Evolutionary conservation across 495 filamentous ascomycete species (phyloP).

Genomic region (Aspergillus saccharolyticus): DNA sequence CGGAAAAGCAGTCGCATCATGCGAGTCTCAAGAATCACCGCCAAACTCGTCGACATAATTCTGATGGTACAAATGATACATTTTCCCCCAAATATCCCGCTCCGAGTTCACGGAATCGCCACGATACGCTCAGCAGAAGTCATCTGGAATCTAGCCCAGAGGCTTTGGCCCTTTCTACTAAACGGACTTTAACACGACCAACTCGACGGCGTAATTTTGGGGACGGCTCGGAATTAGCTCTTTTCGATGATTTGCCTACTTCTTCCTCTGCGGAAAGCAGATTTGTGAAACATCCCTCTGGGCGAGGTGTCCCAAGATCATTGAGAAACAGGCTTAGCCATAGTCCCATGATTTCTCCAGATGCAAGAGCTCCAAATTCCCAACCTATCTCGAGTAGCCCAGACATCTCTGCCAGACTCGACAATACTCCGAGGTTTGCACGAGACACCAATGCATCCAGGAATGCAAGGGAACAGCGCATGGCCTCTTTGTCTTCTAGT

Average conservation of each 20-base stretch:
- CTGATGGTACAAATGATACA: slow-evolving; percentile 54
- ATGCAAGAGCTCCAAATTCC: slow-evolving; percentile 50
- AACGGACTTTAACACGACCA: slow-evolving; percentile 68
- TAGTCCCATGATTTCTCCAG: slow-evolving; percentile 34
- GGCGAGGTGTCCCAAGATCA: slow-evolving; percentile 62
- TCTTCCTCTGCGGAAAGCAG: slow-evolving; percentile 74
- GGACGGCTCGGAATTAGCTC: slow-evolving; percentile 85
- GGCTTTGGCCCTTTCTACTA: slow-evolving; percentile 43
- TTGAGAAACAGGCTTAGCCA: slow-evolving; percentile 58
- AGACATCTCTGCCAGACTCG: slow-evolving; percentile 37
- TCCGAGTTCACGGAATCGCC: slow-evolving; percentile 45
- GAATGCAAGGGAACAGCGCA: slow-evolving; percentile 81
- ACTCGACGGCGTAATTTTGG: slow-evolving; percentile 74
- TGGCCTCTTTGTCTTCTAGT: slow-evolving; percentile 46
- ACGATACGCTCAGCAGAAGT: slow-evolving; percentile 40
- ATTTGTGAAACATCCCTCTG: slow-evolving; percentile 74
- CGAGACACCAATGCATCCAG: slow-evolving; percentile 87
- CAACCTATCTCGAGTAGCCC: slow-evolving; percentile 44
- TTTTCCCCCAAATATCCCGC: slow-evolving; percentile 43
- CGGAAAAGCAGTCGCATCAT: slow-evolving; percentile 74
- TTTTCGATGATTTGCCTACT: slow-evolving; percentile 92
- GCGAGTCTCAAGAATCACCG: slow-evolving; percentile 65
- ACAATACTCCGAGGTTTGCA: slow-evolving; percentile 74
- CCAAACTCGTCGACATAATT: slow-evolving; percentile 68
- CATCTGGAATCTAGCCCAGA: slow-evolving; percentile 43